These are phyloP conservation scores for Kalmusia sp. DNA, from an alignment of 2,329 filamentous ascomycete genomes.

Conservation along the genomic window DNA sequence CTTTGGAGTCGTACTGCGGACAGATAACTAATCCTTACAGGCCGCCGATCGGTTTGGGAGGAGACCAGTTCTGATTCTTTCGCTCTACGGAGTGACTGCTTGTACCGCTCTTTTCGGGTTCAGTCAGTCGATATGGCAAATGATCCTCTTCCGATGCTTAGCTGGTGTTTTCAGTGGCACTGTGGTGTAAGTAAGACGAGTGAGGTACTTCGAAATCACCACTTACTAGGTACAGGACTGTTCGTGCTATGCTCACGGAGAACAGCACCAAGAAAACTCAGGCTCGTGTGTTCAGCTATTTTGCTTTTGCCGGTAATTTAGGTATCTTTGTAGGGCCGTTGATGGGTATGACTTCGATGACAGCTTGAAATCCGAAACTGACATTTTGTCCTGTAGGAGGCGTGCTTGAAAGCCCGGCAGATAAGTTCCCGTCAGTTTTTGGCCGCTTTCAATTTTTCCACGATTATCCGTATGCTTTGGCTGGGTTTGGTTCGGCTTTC, in stretches of 20 bases:
- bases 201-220: not conserved
- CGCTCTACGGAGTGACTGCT: conserved; percentile 68
- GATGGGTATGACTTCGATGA: conserved; percentile 49
- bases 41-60: conserved; percentile 73
- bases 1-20: not conserved
- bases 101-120: conserved; percentile 73
- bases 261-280: conserved; percentile 74
- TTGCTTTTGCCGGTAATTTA: conserved; percentile 76
- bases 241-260: conserved; percentile 80
- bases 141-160: conserved; percentile 74
- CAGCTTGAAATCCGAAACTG: not conserved
- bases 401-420: conserved; percentile 69
- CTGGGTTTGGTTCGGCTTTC: conserved; percentile 64
- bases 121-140: conserved; percentile 71
- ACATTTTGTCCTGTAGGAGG: conserved; percentile 59
- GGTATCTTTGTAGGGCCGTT: conserved; percentile 77
- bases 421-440: conserved; percentile 68
- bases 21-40: conserved; percentile 11
- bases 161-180: conserved; percentile 78
- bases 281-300: conserved; percentile 76
- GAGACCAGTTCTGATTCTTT: conserved; percentile 74
- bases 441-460: conserved; percentile 64
- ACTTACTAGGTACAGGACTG: conserved; percentile 53
- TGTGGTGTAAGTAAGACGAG: conserved; percentile 57
- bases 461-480: conserved; percentile 70